Percentiles rank a stretch among this genome's conserved stretches.
These are phyloP conservation scores for Kuraishia molischiana DNA, from an alignment of 805 yeast genomes.

Conservation along the genomic window DNA sequence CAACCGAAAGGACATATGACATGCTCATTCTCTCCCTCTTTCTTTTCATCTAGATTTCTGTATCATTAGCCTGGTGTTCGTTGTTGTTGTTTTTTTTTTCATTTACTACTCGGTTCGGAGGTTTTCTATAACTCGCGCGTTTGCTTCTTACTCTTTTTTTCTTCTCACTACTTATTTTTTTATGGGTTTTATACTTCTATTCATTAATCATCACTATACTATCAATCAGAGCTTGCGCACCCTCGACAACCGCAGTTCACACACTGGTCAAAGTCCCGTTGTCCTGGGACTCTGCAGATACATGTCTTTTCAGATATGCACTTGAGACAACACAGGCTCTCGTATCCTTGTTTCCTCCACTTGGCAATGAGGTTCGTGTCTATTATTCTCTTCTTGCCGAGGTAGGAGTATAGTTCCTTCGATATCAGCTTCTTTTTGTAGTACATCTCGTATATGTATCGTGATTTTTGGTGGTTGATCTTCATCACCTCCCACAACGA, in stretches of 20 bases:
- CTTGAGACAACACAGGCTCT: constrained; percentile 70
- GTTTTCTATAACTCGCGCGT: too few relatives aligned
- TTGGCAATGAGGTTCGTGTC: constrained; percentile 71
- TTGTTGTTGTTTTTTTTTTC: neutral
- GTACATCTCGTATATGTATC: constrained; percentile 67
- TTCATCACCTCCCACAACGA: constrained; percentile 61
- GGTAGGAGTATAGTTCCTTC: constrained; percentile 62
- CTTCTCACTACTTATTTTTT: too few relatives aligned
- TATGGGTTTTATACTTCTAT: neutral
- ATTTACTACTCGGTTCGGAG: too few relatives aligned
- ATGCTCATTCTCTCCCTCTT: neutral
- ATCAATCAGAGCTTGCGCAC: constrained; percentile 65
- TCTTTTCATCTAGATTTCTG: neutral
- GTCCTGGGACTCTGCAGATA: constrained; percentile 72
- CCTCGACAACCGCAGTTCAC: constrained; percentile 82
- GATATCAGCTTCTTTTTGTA: constrained; percentile 64
- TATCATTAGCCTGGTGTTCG: neutral
- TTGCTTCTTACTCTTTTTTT: too few relatives aligned
- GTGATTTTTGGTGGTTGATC: constrained; percentile 63
- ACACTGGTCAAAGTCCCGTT: constrained; percentile 35
- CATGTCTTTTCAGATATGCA: constrained; percentile 68
- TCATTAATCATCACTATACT: neutral
- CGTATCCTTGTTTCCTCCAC: constrained; percentile 59
- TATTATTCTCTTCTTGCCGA: constrained; percentile 54
- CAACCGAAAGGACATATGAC: neutral